phyloP scores from a whole-genome alignment of 768 basidiomycete genomes.

The Mycena metata region DNA sequence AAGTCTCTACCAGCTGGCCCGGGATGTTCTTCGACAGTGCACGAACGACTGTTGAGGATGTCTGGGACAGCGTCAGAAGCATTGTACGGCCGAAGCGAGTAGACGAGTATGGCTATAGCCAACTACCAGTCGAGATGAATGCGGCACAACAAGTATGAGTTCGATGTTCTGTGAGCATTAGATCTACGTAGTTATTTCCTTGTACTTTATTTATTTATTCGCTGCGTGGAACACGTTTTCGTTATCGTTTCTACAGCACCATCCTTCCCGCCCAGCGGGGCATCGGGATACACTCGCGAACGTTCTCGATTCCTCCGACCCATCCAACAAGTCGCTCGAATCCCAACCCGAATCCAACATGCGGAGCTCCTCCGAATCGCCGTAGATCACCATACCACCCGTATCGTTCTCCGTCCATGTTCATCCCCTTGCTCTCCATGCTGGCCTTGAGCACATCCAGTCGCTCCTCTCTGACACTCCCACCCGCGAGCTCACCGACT shows the following conservation, averaged over 20 bases:
- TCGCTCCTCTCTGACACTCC: conserved; percentile 90
- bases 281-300: conserved; percentile 94
- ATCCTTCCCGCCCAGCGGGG: conserved; percentile 90
- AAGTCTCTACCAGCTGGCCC: conserved; percentile 56
- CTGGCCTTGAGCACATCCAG: conserved; percentile 61
- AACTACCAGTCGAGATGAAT: conserved; percentile 78
- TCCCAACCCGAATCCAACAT: conserved; percentile 97
- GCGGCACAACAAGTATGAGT: conserved; percentile 34
- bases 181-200: conserved; percentile 7
- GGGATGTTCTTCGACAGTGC: conserved; percentile 65
- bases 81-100: conserved; percentile 57
- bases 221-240: neutral
- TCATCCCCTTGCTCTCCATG: conserved; percentile 58
- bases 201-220: conserved; percentile 27
- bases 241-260: conserved; percentile 61
- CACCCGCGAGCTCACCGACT: conserved; percentile 92
- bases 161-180: conserved; percentile 7
- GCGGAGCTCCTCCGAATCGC: conserved; percentile 87
- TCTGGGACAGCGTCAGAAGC: conserved; percentile 54
- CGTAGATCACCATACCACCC: conserved; percentile 89
- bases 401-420: conserved; percentile 57
- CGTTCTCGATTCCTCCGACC: conserved; percentile 89
- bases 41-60: conserved; percentile 55
- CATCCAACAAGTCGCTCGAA: conserved; percentile 93
- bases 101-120: conserved; percentile 70